Percentiles rank a stretch among this genome's conserved stretches.
These are phyloP conservation scores for Paramecium octaurelia DNA, from an alignment of 73 alveolate species.

Conservation along the genomic window DNA sequence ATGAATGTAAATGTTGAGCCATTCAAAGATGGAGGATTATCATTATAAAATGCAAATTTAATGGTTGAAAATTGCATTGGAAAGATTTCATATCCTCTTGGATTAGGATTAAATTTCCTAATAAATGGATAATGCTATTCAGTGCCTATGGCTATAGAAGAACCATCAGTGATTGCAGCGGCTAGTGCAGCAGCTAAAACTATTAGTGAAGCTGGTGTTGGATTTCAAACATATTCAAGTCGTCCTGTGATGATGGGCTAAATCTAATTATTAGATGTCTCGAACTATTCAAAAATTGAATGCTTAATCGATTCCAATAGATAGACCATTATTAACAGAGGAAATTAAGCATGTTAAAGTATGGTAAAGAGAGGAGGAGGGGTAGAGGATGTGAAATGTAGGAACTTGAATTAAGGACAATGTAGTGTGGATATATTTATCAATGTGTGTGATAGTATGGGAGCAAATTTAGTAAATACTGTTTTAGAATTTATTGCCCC, in stretches of 20 bases:
- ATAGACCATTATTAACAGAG: conserved; percentile 81
- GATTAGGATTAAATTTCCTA: conserved; percentile 92
- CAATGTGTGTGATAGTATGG: conserved; percentile 96
- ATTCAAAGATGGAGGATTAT: conserved; percentile 83
- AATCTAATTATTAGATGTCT: conserved; percentile 80
- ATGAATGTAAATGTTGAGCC: conserved; percentile 25
- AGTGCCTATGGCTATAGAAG: conserved; percentile 98
- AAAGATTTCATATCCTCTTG: conserved; percentile 89
- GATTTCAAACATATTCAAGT: conserved; percentile 84
- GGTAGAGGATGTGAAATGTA: conserved; percentile 79
- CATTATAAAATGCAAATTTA: conserved; percentile 86
- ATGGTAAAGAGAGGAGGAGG: conserved; percentile 99
- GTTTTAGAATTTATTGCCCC: conserved; percentile 88
- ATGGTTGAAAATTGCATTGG: conserved; percentile 98
- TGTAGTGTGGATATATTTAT: conserved; percentile 81
- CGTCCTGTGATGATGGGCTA: conserved; percentile 94
- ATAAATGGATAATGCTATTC: conserved; percentile 86
- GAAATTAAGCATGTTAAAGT: conserved; percentile 85
- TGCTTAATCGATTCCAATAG: conserved; percentile 70
- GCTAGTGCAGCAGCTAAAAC: conserved; percentile 94
- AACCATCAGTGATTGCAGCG: conserved; percentile 99
- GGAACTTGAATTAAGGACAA: neutral
- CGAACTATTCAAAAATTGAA: conserved; percentile 62
- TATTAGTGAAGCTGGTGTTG: conserved; percentile 86
- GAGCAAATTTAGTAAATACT: conserved; percentile 94